Evolutionary conservation across 1,284 basidiomycete genomes (phyloP), one percentile per base, ranked within the genome.

Genomic region (Baeospora myosura): DNA sequence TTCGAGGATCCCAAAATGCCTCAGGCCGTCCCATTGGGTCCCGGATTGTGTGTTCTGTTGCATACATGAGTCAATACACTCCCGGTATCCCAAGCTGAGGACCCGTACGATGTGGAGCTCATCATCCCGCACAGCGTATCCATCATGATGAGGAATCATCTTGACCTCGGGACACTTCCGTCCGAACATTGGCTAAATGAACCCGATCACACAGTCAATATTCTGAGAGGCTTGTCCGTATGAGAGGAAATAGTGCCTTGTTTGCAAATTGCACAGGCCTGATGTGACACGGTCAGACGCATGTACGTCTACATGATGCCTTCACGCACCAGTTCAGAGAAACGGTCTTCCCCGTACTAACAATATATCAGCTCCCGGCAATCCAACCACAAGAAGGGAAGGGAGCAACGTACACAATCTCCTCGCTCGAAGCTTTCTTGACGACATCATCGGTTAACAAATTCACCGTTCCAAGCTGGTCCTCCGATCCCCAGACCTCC

Each of bases 31-130:
- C 82, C 83, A 85, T 49, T 87, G 84, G 3, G 80, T 72, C 18
- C 83, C 81, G 0, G 79, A 81, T 63, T 86, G 83, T 0, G 81
- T 79, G 49, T 87, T 86, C 78, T 85, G n/a, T n/a, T n/a, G n/a
- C n/a, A n/a, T n/a, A 48, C 5, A 41, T 5, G 24, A 39, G 18
- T n/a, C 6, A 38, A 32, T 30, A 16, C 34, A 32, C 16, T 22
- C 38, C 4, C 23, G 3, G 22, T 3, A 21, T 2, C 36, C 36
- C 4, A 20, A 7, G 18, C 33, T 25, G 16, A 47, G 29, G 40
- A 25, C 24, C 60, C 73, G 25, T 50, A 82, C 80, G 14, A 83
- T 80, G 50, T 78, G 67, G 18, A 83, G 72, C 41, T 71, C 69
- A 50, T 84, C 81, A 51, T 84, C 81, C 37, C 72, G 42, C 18